Conservation (phyloP, 2,329 filamentous ascomycete species). For the Scolecobasidium constrictum region DNA sequence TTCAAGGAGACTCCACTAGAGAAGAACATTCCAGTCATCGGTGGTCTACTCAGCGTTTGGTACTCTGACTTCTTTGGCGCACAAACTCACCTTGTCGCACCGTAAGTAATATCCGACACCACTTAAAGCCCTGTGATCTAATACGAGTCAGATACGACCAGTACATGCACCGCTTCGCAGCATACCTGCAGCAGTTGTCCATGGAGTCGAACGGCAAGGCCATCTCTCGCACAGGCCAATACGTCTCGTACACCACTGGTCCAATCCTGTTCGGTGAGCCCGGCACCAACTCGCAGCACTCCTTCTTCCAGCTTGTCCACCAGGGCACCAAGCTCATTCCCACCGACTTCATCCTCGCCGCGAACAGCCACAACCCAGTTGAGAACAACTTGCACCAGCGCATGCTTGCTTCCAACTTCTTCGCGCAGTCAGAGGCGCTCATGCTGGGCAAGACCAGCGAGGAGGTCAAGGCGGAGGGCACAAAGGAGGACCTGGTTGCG, state of each 20-base stretch:
- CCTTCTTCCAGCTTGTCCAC: slow-evolving; percentile 98
- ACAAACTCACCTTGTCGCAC: slow-evolving; percentile 93
- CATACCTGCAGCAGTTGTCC: slow-evolving; percentile 96
- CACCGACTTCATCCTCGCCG: slow-evolving; percentile 93
- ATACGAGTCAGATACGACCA: slow-evolving; percentile 66
- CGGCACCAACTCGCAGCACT: slow-evolving; percentile 98
- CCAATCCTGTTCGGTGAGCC: slow-evolving; percentile 96
- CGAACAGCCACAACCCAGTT: slow-evolving; percentile 93
- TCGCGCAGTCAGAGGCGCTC: slow-evolving; percentile 77
- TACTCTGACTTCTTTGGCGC: slow-evolving; percentile 98
- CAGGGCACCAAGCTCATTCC: slow-evolving; percentile 99
- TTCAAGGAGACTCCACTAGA: slow-evolving; percentile 84
- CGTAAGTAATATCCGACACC: slow-evolving; percentile 44
- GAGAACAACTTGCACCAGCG: slow-evolving; percentile 86
- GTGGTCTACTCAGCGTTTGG: slow-evolving; percentile 91
- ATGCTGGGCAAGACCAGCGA: slow-evolving; percentile 86
- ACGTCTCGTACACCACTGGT: slow-evolving; percentile 96
- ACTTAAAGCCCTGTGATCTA: not conserved
- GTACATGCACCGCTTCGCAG: slow-evolving; percentile 97
- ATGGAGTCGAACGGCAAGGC: slow-evolving; percentile 99
- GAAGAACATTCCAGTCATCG: slow-evolving; percentile 89
- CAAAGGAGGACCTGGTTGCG: slow-evolving; percentile 66
- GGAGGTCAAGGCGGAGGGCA: slow-evolving; percentile 65
- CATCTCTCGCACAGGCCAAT: slow-evolving; percentile 74
- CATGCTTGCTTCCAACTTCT: slow-evolving; percentile 89